Evolutionary conservation across 495 filamentous ascomycete species (phyloP), one percentile per base, ranked within the genome.

Genomic region (Penicillium dipodomyicola): DNA sequence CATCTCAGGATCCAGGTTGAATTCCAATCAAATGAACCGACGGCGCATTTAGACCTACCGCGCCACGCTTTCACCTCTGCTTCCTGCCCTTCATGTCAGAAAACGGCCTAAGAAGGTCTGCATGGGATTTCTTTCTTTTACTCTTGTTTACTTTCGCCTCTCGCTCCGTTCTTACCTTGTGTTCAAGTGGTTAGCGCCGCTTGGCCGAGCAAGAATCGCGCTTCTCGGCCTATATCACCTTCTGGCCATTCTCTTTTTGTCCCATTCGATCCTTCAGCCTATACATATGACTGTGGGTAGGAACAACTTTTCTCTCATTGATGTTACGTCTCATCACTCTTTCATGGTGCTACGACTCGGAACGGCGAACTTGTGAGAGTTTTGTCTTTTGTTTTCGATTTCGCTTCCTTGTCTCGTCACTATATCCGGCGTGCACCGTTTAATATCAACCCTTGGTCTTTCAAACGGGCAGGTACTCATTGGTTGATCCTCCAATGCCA

Each of bases 261-360:
- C 61, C 58, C 65, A 59, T 65, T 65, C 60, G 66, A 63, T 59
- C 41, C 64, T 65, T 63, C 64, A 56, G 57, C 64, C 57, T 67
- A 49, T 54, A 58, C 25, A 51, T 42, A 58, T 51, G 54, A 56
- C 52, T 57, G 56, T 62, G 64, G 66, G 59, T 61, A 65, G 58
- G 57, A 61, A 67, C 59, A 55, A 59, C 63, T 49, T 63, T 65
- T 60, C 63, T 69, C 64, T 67, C 62, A 65, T 69, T 68, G 67
- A 63, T 72, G 64, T 65, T 58, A 69, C 57, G 66, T 69, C 66
- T 58, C 60, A 68, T 68, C 74, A 70, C 63, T 73, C 68, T 64
- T 73, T 72, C 66, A 77, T 69, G 74, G 74, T 75, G 71, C 71
- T 67, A 75, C 67, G 74, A 72, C 68, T 75, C 63, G 68, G 71